phyloP scores from a whole-genome alignment of 108 stramenopile genomes.

The Conticribra guillardii region DNA sequence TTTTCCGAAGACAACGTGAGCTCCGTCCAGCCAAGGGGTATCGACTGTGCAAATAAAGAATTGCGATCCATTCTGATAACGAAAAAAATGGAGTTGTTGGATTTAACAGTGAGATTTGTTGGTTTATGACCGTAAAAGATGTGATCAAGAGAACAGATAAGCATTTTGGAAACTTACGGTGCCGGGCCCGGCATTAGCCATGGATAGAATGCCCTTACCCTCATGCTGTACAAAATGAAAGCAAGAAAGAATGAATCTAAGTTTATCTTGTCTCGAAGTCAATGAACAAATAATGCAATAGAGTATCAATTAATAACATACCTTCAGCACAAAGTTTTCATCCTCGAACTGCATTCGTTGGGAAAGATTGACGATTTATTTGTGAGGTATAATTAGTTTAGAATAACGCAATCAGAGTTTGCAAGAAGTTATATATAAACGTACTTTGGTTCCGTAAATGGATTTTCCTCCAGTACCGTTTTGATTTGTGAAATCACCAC shows the following conservation, averaged over 20 bases:
- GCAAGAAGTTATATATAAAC: background rate
- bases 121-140: no score
- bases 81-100: background rate
- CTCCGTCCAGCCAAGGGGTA: conserved; percentile 93
- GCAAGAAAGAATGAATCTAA: conserved; percentile 12
- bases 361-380: conserved; percentile 22
- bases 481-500: conserved; percentile 95
- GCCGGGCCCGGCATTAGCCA: conserved; percentile 92
- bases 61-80: conserved; percentile 57
- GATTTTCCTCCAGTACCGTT: conserved; percentile 94
- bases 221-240: conserved; percentile 49
- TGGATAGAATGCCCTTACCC: conserved; percentile 75
- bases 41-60: conserved; percentile 96
- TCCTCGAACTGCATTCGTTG: conserved; percentile 73
- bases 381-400: background rate
- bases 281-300: no score
- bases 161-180: conserved; percentile 41
- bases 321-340: conserved; percentile 93
- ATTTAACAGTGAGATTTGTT: no score
- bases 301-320: no score
- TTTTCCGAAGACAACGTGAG: conserved; percentile 89
- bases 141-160: no score
- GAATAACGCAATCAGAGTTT: no score
- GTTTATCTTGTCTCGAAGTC: background rate
- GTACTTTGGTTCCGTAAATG: conserved; percentile 57